Conservation (phyloP, 2,329 filamentous ascomycete genomes). For the Penicillium sp. region DNA sequence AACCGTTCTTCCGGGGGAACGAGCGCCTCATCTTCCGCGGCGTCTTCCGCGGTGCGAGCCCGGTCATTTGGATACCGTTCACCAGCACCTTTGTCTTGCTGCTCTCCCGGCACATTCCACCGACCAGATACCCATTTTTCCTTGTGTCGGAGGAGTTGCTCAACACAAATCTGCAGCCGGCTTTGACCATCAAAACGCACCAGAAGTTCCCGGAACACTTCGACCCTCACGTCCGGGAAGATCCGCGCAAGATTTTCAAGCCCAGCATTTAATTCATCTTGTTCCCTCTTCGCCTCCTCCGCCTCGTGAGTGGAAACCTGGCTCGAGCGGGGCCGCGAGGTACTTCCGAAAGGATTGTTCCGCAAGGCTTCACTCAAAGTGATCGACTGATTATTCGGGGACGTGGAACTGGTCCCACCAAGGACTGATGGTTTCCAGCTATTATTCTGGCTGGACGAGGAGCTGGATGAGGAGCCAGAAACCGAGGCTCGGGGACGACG, state of each 20-base stretch:
- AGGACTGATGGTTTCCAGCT: conserved; percentile 10
- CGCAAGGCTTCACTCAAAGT: conserved; percentile 42
- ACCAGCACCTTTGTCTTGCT: conserved; percentile 5
- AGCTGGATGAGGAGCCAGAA: conserved; percentile 12
- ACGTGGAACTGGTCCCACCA: conserved; percentile 11
- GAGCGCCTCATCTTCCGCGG: conserved; percentile 14
- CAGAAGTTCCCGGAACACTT: conserved; percentile 46
- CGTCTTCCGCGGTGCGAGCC: conserved; percentile 1
- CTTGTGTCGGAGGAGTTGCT: conserved; percentile 44
- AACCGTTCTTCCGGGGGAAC: conserved; percentile 42
- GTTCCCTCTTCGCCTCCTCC: conserved; percentile 32
- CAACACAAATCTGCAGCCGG: conserved; percentile 43
- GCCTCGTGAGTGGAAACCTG: conserved; percentile 14
- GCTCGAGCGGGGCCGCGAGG: conserved; percentile 26
- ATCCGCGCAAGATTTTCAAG: conserved; percentile 39
- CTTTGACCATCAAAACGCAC: conserved; percentile 44
- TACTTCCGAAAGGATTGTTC: conserved; percentile 40
- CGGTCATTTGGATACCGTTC: conserved; percentile 3
- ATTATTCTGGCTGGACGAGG: conserved; percentile 12
- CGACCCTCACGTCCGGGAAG: conserved; percentile 44
- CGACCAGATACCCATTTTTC: conserved; percentile 45
- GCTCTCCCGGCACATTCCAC: conserved; percentile 37
- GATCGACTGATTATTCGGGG: conserved; percentile 25
- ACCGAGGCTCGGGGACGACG: conserved; percentile 13
- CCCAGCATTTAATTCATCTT: conserved; percentile 40